Percentiles rank a stretch among this genome's conserved stretches.
These are phyloP conservation scores for Rhodotorula diobovata DNA, from an alignment of 768 basidiomycete genomes.

Conservation along the genomic window DNA sequence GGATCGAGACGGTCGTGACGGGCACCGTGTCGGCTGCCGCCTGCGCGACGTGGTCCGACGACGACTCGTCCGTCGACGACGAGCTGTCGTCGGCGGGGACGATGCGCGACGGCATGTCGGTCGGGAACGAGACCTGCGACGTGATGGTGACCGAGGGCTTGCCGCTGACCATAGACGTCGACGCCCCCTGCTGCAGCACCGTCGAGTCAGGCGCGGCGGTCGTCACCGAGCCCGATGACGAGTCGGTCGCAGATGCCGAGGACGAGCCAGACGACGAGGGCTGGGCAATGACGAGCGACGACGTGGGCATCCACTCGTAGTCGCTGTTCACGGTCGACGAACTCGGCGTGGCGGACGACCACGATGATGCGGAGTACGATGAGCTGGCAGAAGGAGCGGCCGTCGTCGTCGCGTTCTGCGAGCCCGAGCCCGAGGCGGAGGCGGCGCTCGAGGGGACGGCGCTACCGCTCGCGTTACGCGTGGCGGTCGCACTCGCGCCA, in stretches of 20 bases:
- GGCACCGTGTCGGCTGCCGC: constrained; percentile 20
- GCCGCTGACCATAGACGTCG: constrained; percentile 20
- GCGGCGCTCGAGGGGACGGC: neutral
- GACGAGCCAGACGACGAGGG: constrained; percentile 20
- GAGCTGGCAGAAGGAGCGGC: neutral
- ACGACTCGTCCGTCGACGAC: neutral
- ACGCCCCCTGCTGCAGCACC: constrained; percentile 7
- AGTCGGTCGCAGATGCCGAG: constrained; percentile 2
- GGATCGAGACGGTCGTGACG: constrained; percentile 57
- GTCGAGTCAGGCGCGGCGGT: neutral
- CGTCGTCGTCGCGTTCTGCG: neutral
- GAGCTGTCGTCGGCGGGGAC: constrained; percentile 29
- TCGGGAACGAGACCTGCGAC: constrained; percentile 39
- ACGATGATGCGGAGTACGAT: neutral
- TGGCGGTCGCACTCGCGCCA: neutral
- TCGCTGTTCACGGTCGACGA: constrained; percentile 2
- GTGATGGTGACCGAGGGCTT: constrained; percentile 36
- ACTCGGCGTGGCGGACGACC: neutral
- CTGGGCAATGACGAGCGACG: constrained; percentile 35
- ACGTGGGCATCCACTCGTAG: constrained; percentile 42
- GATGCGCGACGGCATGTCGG: constrained; percentile 42
- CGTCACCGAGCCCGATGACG: neutral
- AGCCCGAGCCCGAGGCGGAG: neutral
- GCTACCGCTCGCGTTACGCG: neutral
- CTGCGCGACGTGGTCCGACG: constrained; percentile 9